phyloP scores from a whole-genome alignment of 2,329 filamentous ascomycete species.

The Didymella arachidicola region DNA sequence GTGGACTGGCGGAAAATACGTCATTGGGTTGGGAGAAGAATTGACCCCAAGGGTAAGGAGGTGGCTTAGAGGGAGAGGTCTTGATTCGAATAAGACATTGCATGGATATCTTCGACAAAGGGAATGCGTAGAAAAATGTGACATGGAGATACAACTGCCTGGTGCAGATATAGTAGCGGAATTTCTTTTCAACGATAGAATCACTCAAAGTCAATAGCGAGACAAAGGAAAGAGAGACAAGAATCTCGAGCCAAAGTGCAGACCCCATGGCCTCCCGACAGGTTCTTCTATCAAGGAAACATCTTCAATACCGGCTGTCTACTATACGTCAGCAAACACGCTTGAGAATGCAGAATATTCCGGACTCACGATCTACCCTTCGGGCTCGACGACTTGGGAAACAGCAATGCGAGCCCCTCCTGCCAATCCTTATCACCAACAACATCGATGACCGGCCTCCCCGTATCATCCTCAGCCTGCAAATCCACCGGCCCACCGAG shows the following conservation, averaged over 20 bases:
- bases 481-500: conserved; percentile 44
- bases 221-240: background rate
- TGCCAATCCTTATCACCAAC: conserved; percentile 47
- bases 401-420: conserved; percentile 44
- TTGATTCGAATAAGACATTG: background rate
- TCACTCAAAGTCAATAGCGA: too few relatives aligned
- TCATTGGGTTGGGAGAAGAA: background rate
- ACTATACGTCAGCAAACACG: background rate
- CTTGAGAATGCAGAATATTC: background rate
- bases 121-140: background rate
- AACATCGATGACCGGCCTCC: conserved; percentile 42
- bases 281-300: background rate
- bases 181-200: background rate
- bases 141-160: background rate
- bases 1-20: background rate
- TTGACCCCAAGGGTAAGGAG: background rate
- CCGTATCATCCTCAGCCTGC: conserved; percentile 39
- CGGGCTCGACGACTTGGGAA: conserved; percentile 28
- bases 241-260: background rate
- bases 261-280: background rate
- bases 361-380: background rate
- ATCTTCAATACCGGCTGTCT: background rate
- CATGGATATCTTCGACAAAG: background rate
- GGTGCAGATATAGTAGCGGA: background rate
- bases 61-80: background rate